Evolutionary conservation across 768 basidiomycete species (phyloP), one percentile per base, ranked within the genome.

Genomic region (Mycena amicta): DNA sequence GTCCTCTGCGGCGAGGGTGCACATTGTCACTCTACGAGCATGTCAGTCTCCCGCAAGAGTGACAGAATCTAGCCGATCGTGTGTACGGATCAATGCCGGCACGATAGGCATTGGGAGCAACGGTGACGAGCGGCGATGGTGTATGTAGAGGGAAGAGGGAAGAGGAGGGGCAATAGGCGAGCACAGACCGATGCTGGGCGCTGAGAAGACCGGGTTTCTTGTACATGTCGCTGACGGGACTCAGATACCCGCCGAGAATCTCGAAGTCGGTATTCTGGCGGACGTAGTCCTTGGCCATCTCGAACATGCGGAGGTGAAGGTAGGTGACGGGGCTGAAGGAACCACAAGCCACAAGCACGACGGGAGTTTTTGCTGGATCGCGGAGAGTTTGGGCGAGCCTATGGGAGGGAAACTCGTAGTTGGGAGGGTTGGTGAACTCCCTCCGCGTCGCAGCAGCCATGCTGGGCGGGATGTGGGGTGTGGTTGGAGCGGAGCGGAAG

Each of bases 271-370:
- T 94, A 72, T 95, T 93, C 67, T 94, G 91, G 52, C 93, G 86
- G 53, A 92, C 86, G 68, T 94, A 95, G 79, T 98, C 97, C 75
- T 90, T 91, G 55, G 96, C 97, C 97, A 99, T 98, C 72, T 98
- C 97, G 75, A 98, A 99, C 95, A 99, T 98, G 65, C 97, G 92
- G 61, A 98, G 85, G 70, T 97, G 95, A 52, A 96, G 89, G 69
- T 95, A 96, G n/a, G 95, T 97, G 61, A 97, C 90, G 12, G 96
- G 96, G 67, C 93, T 95, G 84, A 98, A 98, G 55, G 93, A 96
- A 27, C 96, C 97, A 70, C 97, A 99, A 46, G 94, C 97, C 59
- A 99, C 93, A 61, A 97, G 87, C 55, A 95, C 92, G 65, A 97
- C 76, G n/a, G 94, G 96, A 6, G 88, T 87, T 75, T 89, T 92